Conservation (phyloP, 2,329 filamentous ascomycete species). For the Sordariomycetes sp. region DNA sequence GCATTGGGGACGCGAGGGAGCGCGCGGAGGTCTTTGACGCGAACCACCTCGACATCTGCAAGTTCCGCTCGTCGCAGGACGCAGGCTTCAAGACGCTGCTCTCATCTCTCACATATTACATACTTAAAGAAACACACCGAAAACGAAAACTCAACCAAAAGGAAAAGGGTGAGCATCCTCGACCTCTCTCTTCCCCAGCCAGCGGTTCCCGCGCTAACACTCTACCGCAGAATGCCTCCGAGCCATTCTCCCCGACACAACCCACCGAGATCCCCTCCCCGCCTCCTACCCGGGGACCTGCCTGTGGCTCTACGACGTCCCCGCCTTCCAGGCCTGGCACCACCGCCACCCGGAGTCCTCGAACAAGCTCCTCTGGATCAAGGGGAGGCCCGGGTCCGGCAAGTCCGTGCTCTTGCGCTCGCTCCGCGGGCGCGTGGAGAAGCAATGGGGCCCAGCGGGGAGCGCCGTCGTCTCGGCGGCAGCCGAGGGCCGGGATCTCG, state of each 20-base stretch:
- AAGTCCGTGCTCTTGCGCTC: conserved; percentile 18
- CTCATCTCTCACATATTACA: conserved; percentile 9
- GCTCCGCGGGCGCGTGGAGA: conserved; percentile 13
- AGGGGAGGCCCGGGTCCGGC: conserved; percentile 18
- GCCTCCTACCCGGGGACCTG: conserved; percentile 16
- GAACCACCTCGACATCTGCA: conserved; percentile 28
- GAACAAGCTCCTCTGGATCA: conserved; percentile 19
- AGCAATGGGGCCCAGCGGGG: conserved; percentile 15
- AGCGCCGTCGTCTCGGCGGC: conserved; percentile 14
- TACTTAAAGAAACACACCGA: conserved; percentile 13
- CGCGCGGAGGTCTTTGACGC: conserved; percentile 21
- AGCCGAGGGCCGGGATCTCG: conserved; percentile 12
- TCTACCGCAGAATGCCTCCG: conserved; percentile 11
- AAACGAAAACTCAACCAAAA: conserved; percentile 12
- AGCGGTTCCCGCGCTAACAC: neutral
- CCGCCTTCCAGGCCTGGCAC: conserved; percentile 19
- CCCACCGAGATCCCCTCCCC: conserved; percentile 8
- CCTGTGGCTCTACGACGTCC: conserved; percentile 19
- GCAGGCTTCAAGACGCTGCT: conserved; percentile 15
- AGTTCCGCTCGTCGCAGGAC: conserved; percentile 19
- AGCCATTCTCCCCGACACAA: conserved; percentile 8
- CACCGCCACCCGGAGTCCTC: conserved; percentile 14
- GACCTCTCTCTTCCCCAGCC: neutral
- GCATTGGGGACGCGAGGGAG: conserved; percentile 18
- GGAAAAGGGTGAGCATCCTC: conserved; percentile 8